Evolutionary conservation across 2,329 filamentous ascomycete species (phyloP), one percentile per base, ranked within the genome.

Genomic region (Fusarium ramigenum): DNA sequence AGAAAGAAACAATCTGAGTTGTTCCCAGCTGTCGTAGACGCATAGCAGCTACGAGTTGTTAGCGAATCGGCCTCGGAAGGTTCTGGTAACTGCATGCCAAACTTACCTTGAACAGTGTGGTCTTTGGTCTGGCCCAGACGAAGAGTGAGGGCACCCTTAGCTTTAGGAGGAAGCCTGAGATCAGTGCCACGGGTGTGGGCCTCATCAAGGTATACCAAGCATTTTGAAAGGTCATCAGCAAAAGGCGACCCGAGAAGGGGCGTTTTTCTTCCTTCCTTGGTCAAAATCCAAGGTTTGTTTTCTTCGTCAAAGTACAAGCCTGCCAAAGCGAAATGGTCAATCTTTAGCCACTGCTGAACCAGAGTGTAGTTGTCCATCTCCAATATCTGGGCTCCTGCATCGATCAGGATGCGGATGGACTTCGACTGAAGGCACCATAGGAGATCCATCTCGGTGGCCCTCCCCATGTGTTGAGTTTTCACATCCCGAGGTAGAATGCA

Each of bases 321-420:
- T 0, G 85, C 89, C 2, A 80, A 78, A 1, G 85, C 85, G 4
- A 76, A n/a, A 0, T 40, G 18, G 47, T 90, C 86, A 2, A 84
- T 76, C 0, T 79, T 75, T 1, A 92, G 75, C 89, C 89, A 91
- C 2, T 80, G 79, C 16, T 80, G 80, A 0, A 83, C 89, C 0
- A 92, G 79, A 0, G 79, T 79, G 3, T 77, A 56, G 73, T 91
- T 92, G 66, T 86, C 83, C 82, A 89, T 87, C 73, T 93, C 91
- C 0, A 93, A 77, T 19, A 93, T 88, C 19, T 89, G 87, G 0
- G 91, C 90, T 0, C 91, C 91, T 0, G 89, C 87, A 76, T 93
- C 91, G 2, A 93, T 90, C 0, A 93, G 80, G 0, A 93, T 83
- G 0, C 84, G 82, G 18, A 91, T 89, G 0, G 73, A 52, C 1